Base-by-base conservation (phyloP, 163 green algal species). In the Chlamydomonas reinhardtii region DNA sequence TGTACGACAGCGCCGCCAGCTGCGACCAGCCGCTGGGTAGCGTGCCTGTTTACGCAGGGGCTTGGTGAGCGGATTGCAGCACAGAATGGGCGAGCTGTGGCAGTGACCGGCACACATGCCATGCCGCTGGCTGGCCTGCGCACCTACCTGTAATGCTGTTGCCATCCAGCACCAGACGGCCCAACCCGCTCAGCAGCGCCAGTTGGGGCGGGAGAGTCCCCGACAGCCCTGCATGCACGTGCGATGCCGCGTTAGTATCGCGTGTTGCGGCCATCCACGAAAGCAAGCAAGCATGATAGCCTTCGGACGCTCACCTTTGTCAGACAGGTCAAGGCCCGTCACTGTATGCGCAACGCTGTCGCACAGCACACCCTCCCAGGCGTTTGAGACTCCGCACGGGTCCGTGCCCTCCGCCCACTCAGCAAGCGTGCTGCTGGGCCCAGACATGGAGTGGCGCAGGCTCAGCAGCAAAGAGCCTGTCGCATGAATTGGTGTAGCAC, bases 311-410 rank as follows among this genome's bases (percentile, higher is more conserved):
- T 17, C 48, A 56, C 48, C 48, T 56, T 56, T 56, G 48, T 19
- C 54, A 2, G 32, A 22, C 35, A 86, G 80, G 5, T 32, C 31
- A 56, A 86, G 70, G 0, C 80, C 70, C 4, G 52, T 37, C 56
- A 79, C 56, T 12, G 32, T 11, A 37, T n/a, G 35, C 5, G 12
- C 8, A 2, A 56, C 48, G 39, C 39, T 48, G 52, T 64, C 56
- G 75, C 88, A 92, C 24, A 39, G 9, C 1, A 90, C 66, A 12
- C 84, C 88, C 1, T 39, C 34, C 88, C 88, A 92, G 15, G 56
- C 56, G 11, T 0, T 22, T 17, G 66, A 12, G 8, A 84, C 66
- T 20, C 68, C 69, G 59, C 88, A 92, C 11, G 88, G 88, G 84
- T 92, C 82, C 43, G 75, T 88, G 59, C 74, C 84, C 19, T 34